Evolutionary conservation across 2,329 filamentous ascomycete species (phyloP), one percentile per base, ranked within the genome.

Genomic region (Thermomyces lanuginosus): DNA sequence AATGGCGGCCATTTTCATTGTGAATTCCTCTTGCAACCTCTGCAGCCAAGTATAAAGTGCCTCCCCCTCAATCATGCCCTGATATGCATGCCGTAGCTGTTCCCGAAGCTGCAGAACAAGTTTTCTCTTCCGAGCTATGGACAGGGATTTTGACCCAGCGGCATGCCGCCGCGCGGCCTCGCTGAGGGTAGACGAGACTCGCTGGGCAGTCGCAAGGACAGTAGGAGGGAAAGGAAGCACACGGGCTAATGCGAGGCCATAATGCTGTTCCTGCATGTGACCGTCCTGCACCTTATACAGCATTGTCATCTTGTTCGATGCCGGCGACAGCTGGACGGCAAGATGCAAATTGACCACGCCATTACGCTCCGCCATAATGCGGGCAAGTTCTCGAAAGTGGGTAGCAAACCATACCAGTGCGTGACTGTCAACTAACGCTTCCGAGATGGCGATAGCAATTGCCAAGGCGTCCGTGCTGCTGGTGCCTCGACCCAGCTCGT

Each of bases 331-430:
- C 21, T 83, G 66, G 0, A 84, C 78, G 1, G 71, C 66, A 2
- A 95, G 65, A 44, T 93, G 83, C 2, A 92, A 58, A 37, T 81
- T 92, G 13, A 84, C 61, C 1, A 93, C 82, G 0, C 83, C 83
- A 9, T 68, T 70, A 7, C 79, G 69, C 36, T 83, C 73, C 1
- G 67, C 62, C 33, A 93, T 62, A 18, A 86, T 79, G 2, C 65
- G 66, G 0, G 83, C 76, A 2, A 98, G 61, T 34, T 93, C 80
- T 18, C 69, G 63, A 45, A 93, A 98, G 45, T 98, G 91, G 0
- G 89, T 95, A 2, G 77, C 82, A 51, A 98, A 98, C 74, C 82
- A 93, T 0, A 93, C 72, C 0, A 80, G 63, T 0, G 83, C 75
- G 33, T 71, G 66, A 39, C 72, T 89, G 32, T 83, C 69, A 4